These are phyloP conservation scores for Brassica juncea DNA, from an alignment of 345 rosid genomes.

Conservation along the genomic window DNA sequence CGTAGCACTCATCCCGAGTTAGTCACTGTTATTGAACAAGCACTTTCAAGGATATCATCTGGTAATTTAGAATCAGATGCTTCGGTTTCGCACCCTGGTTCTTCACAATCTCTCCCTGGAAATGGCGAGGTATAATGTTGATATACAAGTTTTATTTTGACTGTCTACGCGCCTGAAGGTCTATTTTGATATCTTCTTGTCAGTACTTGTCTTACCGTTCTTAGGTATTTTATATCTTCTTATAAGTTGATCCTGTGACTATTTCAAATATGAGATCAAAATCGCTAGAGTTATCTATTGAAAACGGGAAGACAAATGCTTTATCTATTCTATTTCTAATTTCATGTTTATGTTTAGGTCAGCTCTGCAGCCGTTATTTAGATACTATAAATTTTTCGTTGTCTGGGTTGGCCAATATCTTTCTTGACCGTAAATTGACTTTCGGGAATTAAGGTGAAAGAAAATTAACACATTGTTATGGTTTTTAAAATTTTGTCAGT, in stretches of 20 bases:
- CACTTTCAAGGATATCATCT: slow-evolving; percentile 81
- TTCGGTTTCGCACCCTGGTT: slow-evolving; percentile 51
- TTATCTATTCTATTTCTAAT: neutral
- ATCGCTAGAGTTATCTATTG: neutral
- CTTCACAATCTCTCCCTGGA: slow-evolving; percentile 51
- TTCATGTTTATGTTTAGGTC: neutral
- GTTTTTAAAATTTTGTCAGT: slow-evolving; percentile 43
- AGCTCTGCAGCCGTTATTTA: neutral
- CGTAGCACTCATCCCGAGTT: slow-evolving; percentile 80
- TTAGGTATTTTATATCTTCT: neutral
- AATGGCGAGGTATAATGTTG: slow-evolving; percentile 63
- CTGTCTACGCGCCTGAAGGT: neutral
- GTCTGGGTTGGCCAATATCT: neutral
- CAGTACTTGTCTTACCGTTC: neutral
- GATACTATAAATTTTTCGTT: slow-evolving; percentile 2
- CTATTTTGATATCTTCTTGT: slow-evolving; percentile 4
- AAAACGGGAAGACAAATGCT: neutral
- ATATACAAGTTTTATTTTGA: neutral
- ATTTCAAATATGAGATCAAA: neutral
- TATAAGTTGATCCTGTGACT: neutral
- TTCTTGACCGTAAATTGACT: neutral
- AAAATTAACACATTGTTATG: slow-evolving; percentile 1
- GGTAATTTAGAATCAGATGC: slow-evolving; percentile 73
- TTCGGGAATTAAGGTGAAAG: neutral
- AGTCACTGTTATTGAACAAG: slow-evolving; percentile 83